Conservation (phyloP, 345 rosid species). For the Durio zibethinus region DNA sequence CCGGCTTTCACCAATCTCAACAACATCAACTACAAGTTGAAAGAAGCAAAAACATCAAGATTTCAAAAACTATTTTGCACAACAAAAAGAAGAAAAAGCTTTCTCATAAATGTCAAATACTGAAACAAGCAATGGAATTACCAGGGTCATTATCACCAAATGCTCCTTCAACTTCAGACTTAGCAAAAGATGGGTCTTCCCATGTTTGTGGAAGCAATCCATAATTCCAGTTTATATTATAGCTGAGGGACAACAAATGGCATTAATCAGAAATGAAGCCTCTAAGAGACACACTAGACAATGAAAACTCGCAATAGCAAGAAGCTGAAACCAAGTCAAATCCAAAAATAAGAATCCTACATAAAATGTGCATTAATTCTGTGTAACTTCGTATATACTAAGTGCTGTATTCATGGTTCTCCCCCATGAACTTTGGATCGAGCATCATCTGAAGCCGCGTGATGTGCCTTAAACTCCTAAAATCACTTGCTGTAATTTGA, state of each 20-base stretch:
- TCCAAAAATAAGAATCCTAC: background rate
- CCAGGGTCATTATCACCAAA: constrained; percentile 98
- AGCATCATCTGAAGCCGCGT: background rate
- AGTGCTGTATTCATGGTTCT: background rate
- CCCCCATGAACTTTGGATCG: background rate
- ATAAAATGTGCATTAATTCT: background rate
- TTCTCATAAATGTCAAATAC: background rate
- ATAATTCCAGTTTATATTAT: constrained; percentile 95
- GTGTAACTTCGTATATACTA: background rate
- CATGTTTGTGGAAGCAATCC: constrained; percentile 99
- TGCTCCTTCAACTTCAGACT: constrained; percentile 88
- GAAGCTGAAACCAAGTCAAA: background rate
- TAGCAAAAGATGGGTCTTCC: constrained; percentile 91
- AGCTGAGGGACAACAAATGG: constrained; percentile 33
- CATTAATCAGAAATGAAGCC: constrained; percentile 1
- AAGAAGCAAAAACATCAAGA: background rate
- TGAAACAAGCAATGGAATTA: constrained; percentile 17
- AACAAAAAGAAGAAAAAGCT: background rate
- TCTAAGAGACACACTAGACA: background rate
- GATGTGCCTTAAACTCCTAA: background rate
- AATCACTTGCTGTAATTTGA: background rate
- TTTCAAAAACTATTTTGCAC: background rate
- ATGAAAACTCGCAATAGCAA: background rate
- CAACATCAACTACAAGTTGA: constrained; percentile 68
- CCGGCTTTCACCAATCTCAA: constrained; percentile 80